Percentiles rank a stretch among this genome's conserved stretches.
Evolutionary conservation across 805 yeast genomes (phyloP).

Genomic region (Candida ponderosae): DNA sequence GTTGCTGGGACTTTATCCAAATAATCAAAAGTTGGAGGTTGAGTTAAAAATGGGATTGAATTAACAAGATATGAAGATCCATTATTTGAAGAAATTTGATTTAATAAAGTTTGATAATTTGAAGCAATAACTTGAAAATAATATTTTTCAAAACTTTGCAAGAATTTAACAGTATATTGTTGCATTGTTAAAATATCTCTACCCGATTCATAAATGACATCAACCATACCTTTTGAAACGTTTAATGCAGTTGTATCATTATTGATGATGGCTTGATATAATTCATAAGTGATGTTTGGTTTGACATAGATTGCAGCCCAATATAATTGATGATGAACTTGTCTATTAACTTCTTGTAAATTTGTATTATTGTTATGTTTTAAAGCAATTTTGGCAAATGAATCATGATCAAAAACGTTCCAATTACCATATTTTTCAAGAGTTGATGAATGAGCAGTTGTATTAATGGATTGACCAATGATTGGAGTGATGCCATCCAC

Average conservation of each 20-base stretch:
- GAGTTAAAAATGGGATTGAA: conserved; percentile 4
- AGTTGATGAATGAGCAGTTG: not conserved
- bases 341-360: conserved; percentile 28
- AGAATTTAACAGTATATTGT: conserved; percentile 31
- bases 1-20: conserved; percentile 37
- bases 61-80: too few relatives aligned
- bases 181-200: conserved; percentile 42
- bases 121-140: conserved; percentile 2
- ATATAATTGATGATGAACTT: conserved; percentile 43
- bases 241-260: conserved; percentile 1
- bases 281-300: conserved; percentile 32
- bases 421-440: conserved; percentile 9
- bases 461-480: not conserved
- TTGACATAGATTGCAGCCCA: conserved; percentile 53
- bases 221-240: conserved; percentile 16
- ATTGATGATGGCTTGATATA: conserved; percentile 10
- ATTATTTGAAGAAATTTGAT: too few relatives aligned
- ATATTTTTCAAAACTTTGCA: conserved; percentile 13
- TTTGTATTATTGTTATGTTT: conserved; percentile 5
- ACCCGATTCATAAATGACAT: conserved; percentile 48
- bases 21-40: conserved; percentile 14
- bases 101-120: not conserved
- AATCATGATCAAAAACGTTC: conserved; percentile 2
- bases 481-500: conserved; percentile 4
- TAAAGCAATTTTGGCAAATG: conserved; percentile 3